Conservation (phyloP, 2,329 filamentous ascomycete species). For the Aspergillus luchuensis region DNA sequence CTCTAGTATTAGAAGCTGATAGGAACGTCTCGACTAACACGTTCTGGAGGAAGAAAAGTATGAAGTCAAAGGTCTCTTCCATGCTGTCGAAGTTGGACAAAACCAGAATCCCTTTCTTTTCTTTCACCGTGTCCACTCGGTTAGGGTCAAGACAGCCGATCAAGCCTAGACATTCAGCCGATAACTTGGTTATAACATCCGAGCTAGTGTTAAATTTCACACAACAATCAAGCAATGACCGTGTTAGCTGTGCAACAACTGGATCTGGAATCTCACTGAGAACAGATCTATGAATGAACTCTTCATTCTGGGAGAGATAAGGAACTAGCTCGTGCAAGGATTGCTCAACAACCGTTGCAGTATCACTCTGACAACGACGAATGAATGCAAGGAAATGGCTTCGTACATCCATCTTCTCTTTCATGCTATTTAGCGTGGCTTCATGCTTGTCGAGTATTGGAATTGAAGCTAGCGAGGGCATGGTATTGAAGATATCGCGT, state of each 20-base stretch:
- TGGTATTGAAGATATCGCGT: conserved; percentile 66
- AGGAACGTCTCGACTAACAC: conserved; percentile 89
- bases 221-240: conserved; percentile 81
- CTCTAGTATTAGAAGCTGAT: conserved; percentile 80
- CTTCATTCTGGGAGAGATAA: conserved; percentile 73
- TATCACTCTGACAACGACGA: conserved; percentile 76
- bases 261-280: conserved; percentile 81
- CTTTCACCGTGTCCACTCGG: conserved; percentile 75
- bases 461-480: conserved; percentile 77
- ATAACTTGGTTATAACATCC: conserved; percentile 68
- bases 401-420: conserved; percentile 65
- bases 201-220: conserved; percentile 74
- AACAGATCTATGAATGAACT: conserved; percentile 75
- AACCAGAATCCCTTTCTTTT: conserved; percentile 81
- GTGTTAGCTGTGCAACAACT: conserved; percentile 69
- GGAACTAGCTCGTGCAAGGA: conserved; percentile 74
- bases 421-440: conserved; percentile 64
- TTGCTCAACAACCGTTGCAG: conserved; percentile 79
- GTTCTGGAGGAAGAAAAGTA: conserved; percentile 80
- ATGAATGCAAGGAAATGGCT: conserved; percentile 71
- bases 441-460: conserved; percentile 70
- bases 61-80: conserved; percentile 81
- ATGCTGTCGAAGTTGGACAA: conserved; percentile 79
- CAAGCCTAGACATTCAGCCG: conserved; percentile 80
- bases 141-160: conserved; percentile 93